Evolutionary conservation across 1,284 basidiomycete species (phyloP), one percentile per base, ranked within the genome.

Genomic region (Ganoderma lucidum): DNA sequence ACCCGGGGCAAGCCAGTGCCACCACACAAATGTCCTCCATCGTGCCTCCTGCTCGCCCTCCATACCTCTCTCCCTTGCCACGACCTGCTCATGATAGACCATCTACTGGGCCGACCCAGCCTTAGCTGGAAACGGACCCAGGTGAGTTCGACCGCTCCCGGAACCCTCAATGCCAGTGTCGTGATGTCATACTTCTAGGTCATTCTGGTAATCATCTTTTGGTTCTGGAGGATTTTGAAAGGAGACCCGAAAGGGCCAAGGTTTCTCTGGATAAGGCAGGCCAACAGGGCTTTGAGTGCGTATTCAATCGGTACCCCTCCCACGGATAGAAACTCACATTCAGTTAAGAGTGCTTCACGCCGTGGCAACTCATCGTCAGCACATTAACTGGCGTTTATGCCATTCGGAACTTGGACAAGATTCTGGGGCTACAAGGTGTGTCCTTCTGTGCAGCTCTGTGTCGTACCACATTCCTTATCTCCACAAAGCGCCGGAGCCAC

Each of bases 361-460:
- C 97, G 28, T 99, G 96, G 92, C 97, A 99, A 79, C 87, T 99
- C 74, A 88, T 98, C 65, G 87, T 96, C 68, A 93, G 90, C 73
- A 94, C 94, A 2, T 83, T 98, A 68, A 97, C 96, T 1, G 81
- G 89, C 39, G 84, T 97, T 12, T 99, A 98, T 80, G 92, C 95
- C 28, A 80, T 95, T 61, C 86, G 94, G 17, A 94, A 99, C 80
- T 82, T 96, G 19, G 96, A 98, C 80, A 94, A 93, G 80, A 85
- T 99, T 9, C 81, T 97, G 19, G 96, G 96, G 8, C 84, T 98
- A 35, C 90, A 88, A 71, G 88, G 95, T 96, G 76, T 81, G 93
- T 82, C 68, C 19, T 30, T 35, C 58, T 6, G 6, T 51, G 6
- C 9, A 30, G 6, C 15, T 61, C 12, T 41, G 30, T 56, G 15